Conservation (phyloP, 2,329 filamentous ascomycete species). For the Ascochyta clinopodiicola region DNA sequence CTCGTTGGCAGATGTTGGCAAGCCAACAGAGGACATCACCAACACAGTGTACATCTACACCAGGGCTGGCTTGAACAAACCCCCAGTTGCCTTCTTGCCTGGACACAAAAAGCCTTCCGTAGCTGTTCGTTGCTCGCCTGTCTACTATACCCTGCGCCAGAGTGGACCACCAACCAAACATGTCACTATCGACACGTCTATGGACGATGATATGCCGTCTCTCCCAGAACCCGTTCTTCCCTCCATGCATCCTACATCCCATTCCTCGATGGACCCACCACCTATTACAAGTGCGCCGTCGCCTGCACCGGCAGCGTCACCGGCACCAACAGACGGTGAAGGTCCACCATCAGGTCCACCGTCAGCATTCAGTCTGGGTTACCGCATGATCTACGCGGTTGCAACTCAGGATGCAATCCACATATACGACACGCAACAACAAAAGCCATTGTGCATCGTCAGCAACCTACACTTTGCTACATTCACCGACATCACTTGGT, state of each 20-base stretch:
- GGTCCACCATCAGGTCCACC: slow-evolving; percentile 54
- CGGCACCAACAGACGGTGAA: slow-evolving; percentile 59
- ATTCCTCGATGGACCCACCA: slow-evolving; percentile 82
- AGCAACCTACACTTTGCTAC: slow-evolving; percentile 98
- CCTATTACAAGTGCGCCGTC: slow-evolving; percentile 64
- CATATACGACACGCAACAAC: slow-evolving; percentile 96
- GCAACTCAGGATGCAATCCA: slow-evolving; percentile 95
- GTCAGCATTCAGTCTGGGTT: slow-evolving; percentile 82
- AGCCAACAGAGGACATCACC: slow-evolving; percentile 81
- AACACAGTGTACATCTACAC: slow-evolving; percentile 99
- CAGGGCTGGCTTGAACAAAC: slow-evolving; percentile 92
- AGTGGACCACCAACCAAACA: slow-evolving; percentile 73
- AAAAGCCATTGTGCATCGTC: slow-evolving; percentile 89
- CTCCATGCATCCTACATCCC: slow-evolving; percentile 63
- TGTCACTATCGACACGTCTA: slow-evolving; percentile 92
- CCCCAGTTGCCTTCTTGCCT: slow-evolving; percentile 90
- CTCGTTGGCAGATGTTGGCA: slow-evolving; percentile 70
- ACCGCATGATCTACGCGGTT: slow-evolving; percentile 95
- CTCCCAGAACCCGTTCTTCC: slow-evolving; percentile 80
- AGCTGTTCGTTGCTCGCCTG: slow-evolving; percentile 90
- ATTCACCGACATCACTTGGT: slow-evolving; percentile 96
- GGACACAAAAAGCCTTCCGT: slow-evolving; percentile 98
- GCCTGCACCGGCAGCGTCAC: slow-evolving; percentile 59
- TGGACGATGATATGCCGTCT: slow-evolving; percentile 81
- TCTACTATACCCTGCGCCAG: slow-evolving; percentile 83